Percentiles rank a stretch among this genome's conserved stretches.
phyloP scores from a whole-genome alignment of 2,329 filamentous ascomycete genomes.

The Colletotrichum eleusines region DNA sequence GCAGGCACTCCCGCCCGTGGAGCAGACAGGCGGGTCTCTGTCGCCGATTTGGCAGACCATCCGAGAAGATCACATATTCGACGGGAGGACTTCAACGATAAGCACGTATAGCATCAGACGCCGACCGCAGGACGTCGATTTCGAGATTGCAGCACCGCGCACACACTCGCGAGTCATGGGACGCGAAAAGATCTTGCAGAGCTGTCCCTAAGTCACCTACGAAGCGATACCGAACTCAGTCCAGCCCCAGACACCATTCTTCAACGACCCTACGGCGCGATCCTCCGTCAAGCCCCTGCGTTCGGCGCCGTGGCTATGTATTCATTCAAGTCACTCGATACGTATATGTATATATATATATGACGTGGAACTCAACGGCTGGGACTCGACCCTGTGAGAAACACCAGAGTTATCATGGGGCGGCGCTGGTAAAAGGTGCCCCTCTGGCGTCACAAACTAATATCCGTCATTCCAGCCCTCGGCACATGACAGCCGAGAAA shows the following conservation, averaged over 20 bases:
- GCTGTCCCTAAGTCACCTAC: neutral
- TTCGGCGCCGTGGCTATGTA: neutral
- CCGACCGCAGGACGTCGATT: neutral
- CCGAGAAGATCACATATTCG: conserved; percentile 6
- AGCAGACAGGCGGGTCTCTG: conserved; percentile 28
- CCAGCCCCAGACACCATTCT: neutral
- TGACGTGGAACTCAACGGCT: neutral
- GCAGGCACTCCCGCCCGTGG: conserved; percentile 16
- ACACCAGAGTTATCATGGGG: neutral
- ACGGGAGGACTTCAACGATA: neutral
- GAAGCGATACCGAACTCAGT: neutral
- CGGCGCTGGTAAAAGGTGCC: neutral
- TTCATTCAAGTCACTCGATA: too few relatives aligned
- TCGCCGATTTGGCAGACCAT: conserved; percentile 11
- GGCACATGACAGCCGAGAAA: neutral
- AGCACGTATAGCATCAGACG: neutral
- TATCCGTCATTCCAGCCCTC: neutral
- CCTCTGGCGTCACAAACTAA: neutral
- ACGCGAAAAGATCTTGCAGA: neutral
- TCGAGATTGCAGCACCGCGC: neutral
- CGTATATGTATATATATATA: neutral
- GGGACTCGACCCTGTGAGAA: too few relatives aligned
- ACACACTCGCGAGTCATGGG: too few relatives aligned
- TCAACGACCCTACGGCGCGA: too few relatives aligned
- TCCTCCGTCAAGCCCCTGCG: neutral